Evolutionary conservation across 2,329 filamentous ascomycete genomes (phyloP), one percentile per base, ranked within the genome.

Genomic region (Talaromyces sp.): DNA sequence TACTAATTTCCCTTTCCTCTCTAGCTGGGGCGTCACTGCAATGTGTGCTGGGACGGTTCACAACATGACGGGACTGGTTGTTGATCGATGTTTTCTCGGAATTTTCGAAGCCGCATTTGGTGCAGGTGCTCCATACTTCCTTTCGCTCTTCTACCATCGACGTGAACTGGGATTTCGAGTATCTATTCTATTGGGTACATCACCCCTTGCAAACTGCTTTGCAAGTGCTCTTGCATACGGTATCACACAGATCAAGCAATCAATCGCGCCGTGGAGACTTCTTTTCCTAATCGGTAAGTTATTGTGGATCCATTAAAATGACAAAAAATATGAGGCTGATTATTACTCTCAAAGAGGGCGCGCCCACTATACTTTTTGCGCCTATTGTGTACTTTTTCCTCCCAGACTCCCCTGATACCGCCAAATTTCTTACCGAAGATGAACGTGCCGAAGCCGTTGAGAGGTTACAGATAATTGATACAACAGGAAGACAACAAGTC

Each of bases 141-240:
- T 87, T 14, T 84, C 82, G 0, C 83, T 79, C 2, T 87, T 86
- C 76, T 86, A 82, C 72, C 77, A 78, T 5, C 75, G 82, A 11
- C 75, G 82, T 31, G 92, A 96, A 75, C 78, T 96, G 41, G 92
- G 91, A 0, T 87, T 93, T 63, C 82, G 91, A 27, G 92, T 89
- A 0, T 91, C 90, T 33, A 83, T 93, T 1, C 93, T 95, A 76
- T 87, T 96, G 60, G 90, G 90, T 0, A 91, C 83, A 2, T 82
- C 83, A 14, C 82, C 83, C 2, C 72, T 85, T 31, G 83, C 83
- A 14, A 82, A 82, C 16, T 83, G 79, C 35, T 85, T 92, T 66
- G 91, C 91, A 0, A 89, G 89, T 27, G 86, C 84, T 1, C 80
- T 94, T 7, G 90, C 91, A 3, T 76, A 88, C 86, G 74, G 86